Evolutionary conservation across 2,329 filamentous ascomycete genomes (phyloP), one percentile per base, ranked within the genome.

Genomic region (Ascochyta viciae-villosae): DNA sequence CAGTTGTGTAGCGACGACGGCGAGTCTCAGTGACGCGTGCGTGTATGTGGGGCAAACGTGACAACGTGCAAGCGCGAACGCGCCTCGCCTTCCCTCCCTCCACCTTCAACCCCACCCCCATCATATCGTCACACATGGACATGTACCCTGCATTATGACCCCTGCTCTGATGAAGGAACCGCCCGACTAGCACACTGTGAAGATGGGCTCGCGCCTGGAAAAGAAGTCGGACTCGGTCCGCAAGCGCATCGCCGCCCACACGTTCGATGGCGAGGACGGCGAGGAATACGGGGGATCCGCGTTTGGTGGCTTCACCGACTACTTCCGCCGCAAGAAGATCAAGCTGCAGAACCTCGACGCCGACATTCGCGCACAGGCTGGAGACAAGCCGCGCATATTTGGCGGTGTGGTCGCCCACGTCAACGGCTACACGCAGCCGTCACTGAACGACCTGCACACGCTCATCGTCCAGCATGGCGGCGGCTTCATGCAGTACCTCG

Each of bases 281-380:
- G 94, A 98, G 54, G 96, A 99, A 74, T 99, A 99, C 74, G 87
- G 89, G 55, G 86, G 83, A 2, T 97, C 92, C 60, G 86, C 85
- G 48, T 99, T 98, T 75, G 91, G 92, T 24, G 94, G 93, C 8
- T 96, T 98, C 68, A 78, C 82, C 23, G 94, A 98, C 71, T 99
- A 98, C 76, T 96, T 97, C 73, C 85, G 93, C 45, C 88, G 93
- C 52, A 99, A 99, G 81, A 97, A 96, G 82, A 87, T 96, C 76
- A 99, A 99, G 73, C 83, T 99, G 3, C 95, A 98, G 76, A 99
- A 99, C 70, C 85, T 95, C 27, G 95, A 99, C 76, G 88, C 87
- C 8, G 86, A 96, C 50, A 81, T 96, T 40, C 88, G 94, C 55
- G 84, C 89, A 29, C 80, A 85, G 4, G 85, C 87, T 1, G 76